Conservation (phyloP, 306 rosid species). For the Fragaria nilgerrensis region DNA sequence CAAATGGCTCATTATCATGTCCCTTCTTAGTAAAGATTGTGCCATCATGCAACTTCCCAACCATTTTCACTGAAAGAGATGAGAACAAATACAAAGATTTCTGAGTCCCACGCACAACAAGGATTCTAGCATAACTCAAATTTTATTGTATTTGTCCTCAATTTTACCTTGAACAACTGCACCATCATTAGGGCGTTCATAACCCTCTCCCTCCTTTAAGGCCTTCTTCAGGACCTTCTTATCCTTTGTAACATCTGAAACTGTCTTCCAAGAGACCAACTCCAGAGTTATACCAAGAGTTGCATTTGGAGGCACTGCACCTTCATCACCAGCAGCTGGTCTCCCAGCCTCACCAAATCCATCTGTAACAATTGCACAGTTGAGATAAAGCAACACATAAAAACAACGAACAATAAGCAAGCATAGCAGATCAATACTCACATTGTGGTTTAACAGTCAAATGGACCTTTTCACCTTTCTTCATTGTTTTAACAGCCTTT, state of each 20-base stretch:
- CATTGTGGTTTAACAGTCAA: slow-evolving; percentile 81
- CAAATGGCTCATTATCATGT: slow-evolving; percentile 47
- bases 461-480: slow-evolving; percentile 73
- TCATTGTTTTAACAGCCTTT: slow-evolving; percentile 83
- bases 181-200: slow-evolving; percentile 87
- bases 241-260: slow-evolving; percentile 66
- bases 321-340: slow-evolving; percentile 52
- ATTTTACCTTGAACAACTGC: slow-evolving; percentile 46
- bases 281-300: slow-evolving; percentile 61
- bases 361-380: slow-evolving; percentile 35
- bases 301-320: slow-evolving; percentile 76
- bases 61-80: slow-evolving; percentile 55
- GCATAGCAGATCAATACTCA: slow-evolving; percentile 16
- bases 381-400: neutral
- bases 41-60: slow-evolving; percentile 72
- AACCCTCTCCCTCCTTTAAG: slow-evolving; percentile 77
- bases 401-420: neutral
- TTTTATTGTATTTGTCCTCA: neutral
- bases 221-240: slow-evolving; percentile 73
- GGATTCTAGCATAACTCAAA: slow-evolving; percentile 20
- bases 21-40: slow-evolving; percentile 61
- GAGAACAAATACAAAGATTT: neutral
- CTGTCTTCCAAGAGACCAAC: slow-evolving; percentile 78
- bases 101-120: neutral
- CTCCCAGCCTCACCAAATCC: slow-evolving; percentile 83